Percentiles rank a stretch among this genome's conserved stretches.
Evolutionary conservation across 2,329 filamentous ascomycete genomes (phyloP).

Genomic region (Lachnellula willkommii): DNA sequence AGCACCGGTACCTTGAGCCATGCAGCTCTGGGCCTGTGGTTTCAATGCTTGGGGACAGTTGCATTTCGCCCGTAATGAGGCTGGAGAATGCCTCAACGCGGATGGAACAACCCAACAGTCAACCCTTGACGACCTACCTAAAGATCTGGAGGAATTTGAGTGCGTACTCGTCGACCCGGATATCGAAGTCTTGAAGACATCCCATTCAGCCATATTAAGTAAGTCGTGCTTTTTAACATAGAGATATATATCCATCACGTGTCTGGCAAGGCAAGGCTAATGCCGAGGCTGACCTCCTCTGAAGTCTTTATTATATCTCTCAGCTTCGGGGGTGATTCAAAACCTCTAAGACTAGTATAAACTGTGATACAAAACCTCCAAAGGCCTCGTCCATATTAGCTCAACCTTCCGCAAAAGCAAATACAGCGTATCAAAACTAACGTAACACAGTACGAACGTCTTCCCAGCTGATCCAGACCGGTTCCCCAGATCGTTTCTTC

Average conservation of each 20-base stretch:
- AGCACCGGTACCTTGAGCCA: conserved; percentile 1
- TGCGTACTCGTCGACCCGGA: conserved; percentile 35
- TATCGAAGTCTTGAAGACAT: conserved; percentile 35
- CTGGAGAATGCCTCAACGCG: not conserved
- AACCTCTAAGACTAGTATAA: no score
- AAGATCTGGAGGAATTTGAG: conserved; percentile 43
- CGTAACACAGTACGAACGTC: conserved; percentile 14
- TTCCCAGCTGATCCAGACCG: conserved; percentile 27
- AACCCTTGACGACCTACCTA: conserved; percentile 22
- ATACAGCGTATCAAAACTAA: conserved; percentile 3
- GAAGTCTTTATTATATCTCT: no score
- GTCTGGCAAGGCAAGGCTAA: not conserved
- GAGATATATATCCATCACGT: conserved; percentile 2
- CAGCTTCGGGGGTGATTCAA: no score
- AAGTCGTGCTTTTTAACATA: not conserved
- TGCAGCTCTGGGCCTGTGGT: conserved; percentile 51
- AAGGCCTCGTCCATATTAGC: no score
- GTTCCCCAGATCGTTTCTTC: conserved; percentile 25
- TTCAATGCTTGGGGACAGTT: conserved; percentile 57
- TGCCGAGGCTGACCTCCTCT: not conserved
- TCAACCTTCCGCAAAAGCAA: not conserved
- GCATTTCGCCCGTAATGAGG: conserved; percentile 30
- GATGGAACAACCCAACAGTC: not conserved
- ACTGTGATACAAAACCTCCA: no score
- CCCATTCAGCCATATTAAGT: conserved; percentile 45